Percentiles rank a stretch among this genome's conserved stretches.
Evolutionary conservation across 306 rosid species (phyloP).

Genomic region (Lagenaria siceraria): DNA sequence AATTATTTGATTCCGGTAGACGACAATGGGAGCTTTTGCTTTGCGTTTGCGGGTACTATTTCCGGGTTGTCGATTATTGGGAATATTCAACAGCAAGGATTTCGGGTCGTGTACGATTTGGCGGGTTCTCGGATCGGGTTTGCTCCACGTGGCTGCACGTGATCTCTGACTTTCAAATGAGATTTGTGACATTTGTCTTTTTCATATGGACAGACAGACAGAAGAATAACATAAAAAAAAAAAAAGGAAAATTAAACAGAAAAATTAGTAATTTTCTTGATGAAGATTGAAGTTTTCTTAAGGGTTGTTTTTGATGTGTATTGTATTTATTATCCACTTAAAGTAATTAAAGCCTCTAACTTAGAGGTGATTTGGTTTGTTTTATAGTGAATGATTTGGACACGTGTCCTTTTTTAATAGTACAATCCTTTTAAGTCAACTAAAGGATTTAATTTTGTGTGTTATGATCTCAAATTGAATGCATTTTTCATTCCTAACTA

Average conservation of each 20-base stretch:
- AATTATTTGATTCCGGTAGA: conserved; percentile 62
- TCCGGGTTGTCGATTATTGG: conserved; percentile 52
- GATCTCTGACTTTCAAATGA: not conserved
- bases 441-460: too few relatives aligned
- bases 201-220: not conserved
- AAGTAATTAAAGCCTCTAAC: not conserved
- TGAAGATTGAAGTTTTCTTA: not conserved
- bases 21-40: conserved; percentile 44
- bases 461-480: too few relatives aligned
- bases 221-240: not conserved
- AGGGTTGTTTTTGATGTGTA: not conserved
- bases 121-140: conserved; percentile 53
- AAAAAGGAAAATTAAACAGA: not conserved
- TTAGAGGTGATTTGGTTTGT: not conserved
- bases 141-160: conserved; percentile 42
- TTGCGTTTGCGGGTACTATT: conserved; percentile 52
- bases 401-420: not conserved
- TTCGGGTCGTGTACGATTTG: conserved; percentile 49
- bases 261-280: not conserved
- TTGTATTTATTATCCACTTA: not conserved
- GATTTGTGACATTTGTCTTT: not conserved
- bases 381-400: not conserved
- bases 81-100: conserved; percentile 63
- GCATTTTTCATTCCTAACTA: too few relatives aligned
- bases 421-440: too few relatives aligned